Conservation (phyloP, 345 rosid genomes). For the Clausena lansium region DNA sequence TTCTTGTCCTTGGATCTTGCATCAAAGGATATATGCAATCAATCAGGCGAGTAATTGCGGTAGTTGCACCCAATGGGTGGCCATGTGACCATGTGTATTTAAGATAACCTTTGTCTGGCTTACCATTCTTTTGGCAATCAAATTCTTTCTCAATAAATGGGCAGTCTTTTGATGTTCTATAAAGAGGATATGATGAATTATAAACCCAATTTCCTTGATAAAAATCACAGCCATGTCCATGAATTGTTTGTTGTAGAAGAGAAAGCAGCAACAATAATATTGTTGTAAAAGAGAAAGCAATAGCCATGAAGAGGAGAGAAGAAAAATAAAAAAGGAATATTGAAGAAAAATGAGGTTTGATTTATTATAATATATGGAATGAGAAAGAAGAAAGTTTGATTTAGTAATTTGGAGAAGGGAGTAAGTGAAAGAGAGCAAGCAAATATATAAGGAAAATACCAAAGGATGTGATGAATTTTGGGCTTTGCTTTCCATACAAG, state of each 20-base stretch:
- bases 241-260: background rate
- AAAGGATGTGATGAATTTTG: too few relatives aligned
- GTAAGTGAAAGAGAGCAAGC: background rate
- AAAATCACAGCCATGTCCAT: slow-evolving; percentile 24
- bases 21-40: too few relatives aligned
- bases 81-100: slow-evolving; percentile 71
- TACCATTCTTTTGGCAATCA: slow-evolving; percentile 52
- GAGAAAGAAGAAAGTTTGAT: background rate
- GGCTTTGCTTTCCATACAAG: too few relatives aligned
- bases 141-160: slow-evolving; percentile 52
- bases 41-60: too few relatives aligned
- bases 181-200: slow-evolving; percentile 54
- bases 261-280: background rate
- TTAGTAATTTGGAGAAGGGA: too few relatives aligned
- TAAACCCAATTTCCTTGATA: slow-evolving; percentile 63
- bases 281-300: background rate
- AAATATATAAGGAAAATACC: too few relatives aligned
- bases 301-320: background rate
- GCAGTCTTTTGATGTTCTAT: slow-evolving; percentile 35
- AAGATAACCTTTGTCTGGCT: slow-evolving; percentile 58
- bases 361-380: background rate
- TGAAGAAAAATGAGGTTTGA: background rate
- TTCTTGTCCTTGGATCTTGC: too few relatives aligned
- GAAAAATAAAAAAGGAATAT: background rate
- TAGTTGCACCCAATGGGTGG: slow-evolving; percentile 38